Conservation (phyloP, 192 early-diverging fungal species). For the Coemansia sp. region DNA sequence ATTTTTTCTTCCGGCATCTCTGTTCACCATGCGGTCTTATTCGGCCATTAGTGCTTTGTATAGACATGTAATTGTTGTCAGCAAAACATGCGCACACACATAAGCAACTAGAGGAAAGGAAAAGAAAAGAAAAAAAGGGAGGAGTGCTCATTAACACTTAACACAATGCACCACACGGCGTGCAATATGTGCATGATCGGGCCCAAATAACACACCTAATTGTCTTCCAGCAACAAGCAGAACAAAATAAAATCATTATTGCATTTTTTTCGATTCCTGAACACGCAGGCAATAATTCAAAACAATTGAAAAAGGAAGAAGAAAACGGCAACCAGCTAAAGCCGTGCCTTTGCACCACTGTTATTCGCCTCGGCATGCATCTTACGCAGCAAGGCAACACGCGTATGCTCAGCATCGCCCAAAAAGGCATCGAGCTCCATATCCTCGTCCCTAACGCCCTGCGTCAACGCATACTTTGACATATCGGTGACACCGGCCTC, state of each 20-base stretch:
- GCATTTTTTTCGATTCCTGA: neutral
- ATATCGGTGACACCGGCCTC: constrained; percentile 70
- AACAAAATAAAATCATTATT: too few species aligned
- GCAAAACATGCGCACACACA: too few species aligned
- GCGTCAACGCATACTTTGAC: constrained; percentile 63
- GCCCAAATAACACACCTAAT: too few species aligned
- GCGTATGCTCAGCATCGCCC: constrained; percentile 34
- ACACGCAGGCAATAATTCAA: neutral
- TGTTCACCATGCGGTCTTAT: neutral
- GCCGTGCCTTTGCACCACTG: constrained; percentile 2
- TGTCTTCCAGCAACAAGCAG: too few species aligned
- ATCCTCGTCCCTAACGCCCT: constrained; percentile 54
- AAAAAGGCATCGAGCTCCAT: constrained; percentile 65
- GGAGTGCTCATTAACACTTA: too few species aligned
- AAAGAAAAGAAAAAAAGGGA: too few species aligned
- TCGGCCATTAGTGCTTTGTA: neutral
- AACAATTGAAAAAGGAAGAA: neutral
- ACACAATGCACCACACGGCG: too few species aligned
- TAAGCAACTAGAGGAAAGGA: too few species aligned
- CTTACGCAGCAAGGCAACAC: constrained; percentile 25
- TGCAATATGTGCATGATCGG: too few species aligned
- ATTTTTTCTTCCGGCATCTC: too few species aligned
- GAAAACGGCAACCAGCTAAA: constrained; percentile 3
- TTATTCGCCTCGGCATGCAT: constrained; percentile 1
- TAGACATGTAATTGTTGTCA: too few species aligned